Evolutionary conservation across 148 eudicot species (phyloP), one percentile per base, ranked within the genome.

Genomic region (Rhododendron ferrugineum): DNA sequence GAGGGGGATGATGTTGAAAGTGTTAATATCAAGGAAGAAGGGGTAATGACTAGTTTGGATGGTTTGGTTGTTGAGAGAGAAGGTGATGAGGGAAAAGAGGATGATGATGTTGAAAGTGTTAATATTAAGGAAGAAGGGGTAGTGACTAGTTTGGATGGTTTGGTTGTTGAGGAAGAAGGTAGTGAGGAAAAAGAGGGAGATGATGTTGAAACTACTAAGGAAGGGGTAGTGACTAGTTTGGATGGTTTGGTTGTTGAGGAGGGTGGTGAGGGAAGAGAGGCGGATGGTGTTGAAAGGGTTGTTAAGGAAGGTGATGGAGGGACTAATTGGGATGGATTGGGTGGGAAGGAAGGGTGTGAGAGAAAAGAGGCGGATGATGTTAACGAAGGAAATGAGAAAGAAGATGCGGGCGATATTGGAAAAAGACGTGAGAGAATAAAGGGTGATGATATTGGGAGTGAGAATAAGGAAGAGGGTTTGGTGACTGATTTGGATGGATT

Each of bases 401-500:
- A 62, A 62, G 30, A 23, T 62, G 68, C 28, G 3, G 68, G 28
- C 8, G 68, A 62, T 62, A 62, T 62, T 62, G 68, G 23, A 62
- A 62, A 23, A 62, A 62, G 68, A 62, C 2, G 30, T 2, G 68
- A 62, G 68, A 6, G 68, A 62, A 9, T 62, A 0, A 62, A 62
- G 30, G 30, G 30, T 62, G 68, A 62, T 8, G 30, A 62, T 62
- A 23, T n/a, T 62, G 68, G 11, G 68, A 8, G 22, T 18, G 79
- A 79, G 58, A 50, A 6, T 40, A 49, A 79, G 60, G 86, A 72
- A 73, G 79, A 6, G 52, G 37, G 11, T 60, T 16, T 20, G 30
- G 74, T 73, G 26, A 82, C 20, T 8, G 85, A 60, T 81, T 56
- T 73, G 82, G 74, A 66, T 13, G 84, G 58, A 42, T 73, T 85